These are phyloP conservation scores for Syncephalis plumigaleata DNA, from an alignment of 371 early-diverging fungal genomes.

Conservation along the genomic window DNA sequence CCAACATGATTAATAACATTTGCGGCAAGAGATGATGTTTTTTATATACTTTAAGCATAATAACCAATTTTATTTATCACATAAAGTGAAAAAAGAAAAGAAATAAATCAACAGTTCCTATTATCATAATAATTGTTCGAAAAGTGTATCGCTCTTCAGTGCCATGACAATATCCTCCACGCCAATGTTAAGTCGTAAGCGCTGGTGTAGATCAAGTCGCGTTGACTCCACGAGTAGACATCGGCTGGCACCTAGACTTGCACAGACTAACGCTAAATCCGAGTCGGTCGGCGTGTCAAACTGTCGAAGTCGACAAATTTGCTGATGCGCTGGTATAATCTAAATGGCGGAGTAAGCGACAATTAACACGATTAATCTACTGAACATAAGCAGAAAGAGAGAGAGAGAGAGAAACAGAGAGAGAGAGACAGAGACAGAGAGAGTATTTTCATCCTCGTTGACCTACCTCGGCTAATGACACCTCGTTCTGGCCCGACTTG, in stretches of 20 bases:
- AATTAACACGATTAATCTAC: neutral
- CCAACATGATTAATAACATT: too few relatives aligned
- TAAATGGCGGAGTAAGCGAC: neutral
- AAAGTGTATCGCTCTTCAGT: constrained; percentile 37
- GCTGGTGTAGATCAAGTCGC: constrained; percentile 46
- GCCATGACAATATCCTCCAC: constrained; percentile 65
- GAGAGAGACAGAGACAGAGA: too few relatives aligned
- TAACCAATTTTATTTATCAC: too few relatives aligned
- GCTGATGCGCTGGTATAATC: constrained; percentile 32
- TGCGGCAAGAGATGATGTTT: too few relatives aligned
- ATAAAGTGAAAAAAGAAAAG: too few relatives aligned
- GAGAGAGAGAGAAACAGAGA: too few relatives aligned
- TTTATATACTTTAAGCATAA: too few relatives aligned
- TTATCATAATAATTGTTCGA: constrained; percentile 7
- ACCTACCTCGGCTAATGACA: constrained; percentile 48
- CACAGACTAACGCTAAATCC: constrained; percentile 41
- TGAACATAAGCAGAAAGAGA: too few relatives aligned
- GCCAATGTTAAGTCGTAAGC: constrained; percentile 42
- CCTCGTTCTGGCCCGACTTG: constrained; percentile 51
- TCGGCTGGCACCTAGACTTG: constrained; percentile 42
- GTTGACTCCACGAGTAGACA: constrained; percentile 49
- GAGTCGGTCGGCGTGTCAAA: constrained; percentile 39
- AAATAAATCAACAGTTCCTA: too few relatives aligned
- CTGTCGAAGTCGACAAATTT: constrained; percentile 44
- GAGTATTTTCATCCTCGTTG: too few relatives aligned